These are phyloP conservation scores for Cadophora sp. DNA, from an alignment of 2,329 filamentous ascomycete species.

Conservation along the genomic window DNA sequence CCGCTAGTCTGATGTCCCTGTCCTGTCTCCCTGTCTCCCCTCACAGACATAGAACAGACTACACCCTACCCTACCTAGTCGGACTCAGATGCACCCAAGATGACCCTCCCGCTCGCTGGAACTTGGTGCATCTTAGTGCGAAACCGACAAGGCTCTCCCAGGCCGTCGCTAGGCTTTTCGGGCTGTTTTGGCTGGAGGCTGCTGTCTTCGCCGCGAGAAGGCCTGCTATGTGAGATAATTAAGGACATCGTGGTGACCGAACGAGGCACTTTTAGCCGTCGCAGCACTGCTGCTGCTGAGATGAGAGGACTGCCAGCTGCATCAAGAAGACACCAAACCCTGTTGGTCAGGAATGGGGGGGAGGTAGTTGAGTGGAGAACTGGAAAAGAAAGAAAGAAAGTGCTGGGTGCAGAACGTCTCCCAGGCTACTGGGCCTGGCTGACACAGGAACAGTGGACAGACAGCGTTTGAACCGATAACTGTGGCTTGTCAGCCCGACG, in stretches of 20 bases:
- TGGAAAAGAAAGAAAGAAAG: constrained; percentile 5
- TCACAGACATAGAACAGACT: background rate
- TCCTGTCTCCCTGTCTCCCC: no score
- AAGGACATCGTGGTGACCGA: constrained; percentile 7
- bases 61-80: background rate
- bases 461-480: background rate
- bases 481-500: background rate
- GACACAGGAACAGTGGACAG: no score
- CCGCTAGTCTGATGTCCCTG: background rate
- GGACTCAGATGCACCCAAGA: constrained; percentile 14
- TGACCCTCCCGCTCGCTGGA: constrained; percentile 28
- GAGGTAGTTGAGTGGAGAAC: constrained; percentile 1
- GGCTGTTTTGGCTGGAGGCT: background rate
- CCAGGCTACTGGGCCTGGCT: background rate
- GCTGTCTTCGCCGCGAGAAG: constrained; percentile 8
- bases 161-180: constrained; percentile 14
- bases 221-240: constrained; percentile 11
- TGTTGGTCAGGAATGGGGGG: constrained; percentile 2
- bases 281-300: constrained; percentile 7
- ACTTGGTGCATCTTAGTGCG: constrained; percentile 19
- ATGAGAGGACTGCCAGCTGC: constrained; percentile 12
- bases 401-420: background rate
- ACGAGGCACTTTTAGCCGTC: constrained; percentile 14
- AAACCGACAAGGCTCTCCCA: constrained; percentile 26
- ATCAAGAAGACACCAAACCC: background rate